Evolutionary conservation across 176 grass and related monocot species (phyloP).

Genomic region (Coix lacrymajobi): DNA sequence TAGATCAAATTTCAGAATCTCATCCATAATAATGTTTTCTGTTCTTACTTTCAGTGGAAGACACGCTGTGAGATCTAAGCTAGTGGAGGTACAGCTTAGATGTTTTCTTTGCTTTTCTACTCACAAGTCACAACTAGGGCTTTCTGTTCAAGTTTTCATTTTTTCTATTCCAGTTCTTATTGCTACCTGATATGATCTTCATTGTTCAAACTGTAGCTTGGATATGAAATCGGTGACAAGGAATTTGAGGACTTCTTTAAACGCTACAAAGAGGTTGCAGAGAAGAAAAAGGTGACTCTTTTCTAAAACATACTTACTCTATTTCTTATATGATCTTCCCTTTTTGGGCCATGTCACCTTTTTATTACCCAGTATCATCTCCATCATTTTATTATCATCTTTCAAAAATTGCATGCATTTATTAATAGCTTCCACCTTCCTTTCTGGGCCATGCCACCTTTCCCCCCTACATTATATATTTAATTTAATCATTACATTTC

Average conservation of each 20-base stretch:
- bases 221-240: constrained; percentile 81
- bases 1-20: constrained; percentile 7
- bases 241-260: constrained; percentile 97
- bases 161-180: neutral
- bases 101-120: constrained; percentile 22
- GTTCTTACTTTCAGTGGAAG: constrained; percentile 61
- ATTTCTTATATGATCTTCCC: neutral
- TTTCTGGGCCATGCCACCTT: neutral
- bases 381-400: neutral
- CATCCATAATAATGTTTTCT: constrained; percentile 14
- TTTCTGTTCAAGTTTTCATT: neutral
- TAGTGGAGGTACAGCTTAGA: constrained; percentile 62
- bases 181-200: constrained; percentile 11
- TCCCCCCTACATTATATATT: neutral
- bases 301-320: neutral
- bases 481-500: neutral
- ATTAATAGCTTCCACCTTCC: neutral
- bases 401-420: neutral
- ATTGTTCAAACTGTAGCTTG: constrained; percentile 50
- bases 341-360: neutral
- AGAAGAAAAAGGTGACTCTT: constrained; percentile 88
- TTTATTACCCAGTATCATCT: neutral
- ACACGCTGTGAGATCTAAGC: constrained; percentile 84
- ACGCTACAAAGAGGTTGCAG: constrained; percentile 96
- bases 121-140: neutral